These are phyloP conservation scores for Chrysoporthe cubensis DNA, from an alignment of 2,329 filamentous ascomycete species.

Conservation along the genomic window DNA sequence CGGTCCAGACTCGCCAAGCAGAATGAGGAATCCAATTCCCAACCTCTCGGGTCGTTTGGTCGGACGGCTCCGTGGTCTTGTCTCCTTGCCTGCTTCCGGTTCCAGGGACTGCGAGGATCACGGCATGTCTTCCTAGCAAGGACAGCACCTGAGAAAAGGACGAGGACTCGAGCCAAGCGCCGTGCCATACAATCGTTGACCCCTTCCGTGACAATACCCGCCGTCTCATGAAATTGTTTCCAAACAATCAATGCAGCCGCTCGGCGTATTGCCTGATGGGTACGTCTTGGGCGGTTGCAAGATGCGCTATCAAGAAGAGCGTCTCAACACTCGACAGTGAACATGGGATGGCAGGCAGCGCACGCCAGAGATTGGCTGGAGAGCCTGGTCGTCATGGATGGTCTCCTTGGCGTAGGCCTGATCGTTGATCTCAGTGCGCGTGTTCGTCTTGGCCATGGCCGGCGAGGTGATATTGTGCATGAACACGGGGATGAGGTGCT, in stretches of 20 bases:
- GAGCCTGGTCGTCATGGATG: not conserved
- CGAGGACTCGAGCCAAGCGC: slow-evolving; percentile 1
- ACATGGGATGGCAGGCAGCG: slow-evolving; percentile 3
- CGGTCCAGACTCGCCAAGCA: not conserved
- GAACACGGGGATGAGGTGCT: not conserved
- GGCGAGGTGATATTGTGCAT: not conserved
- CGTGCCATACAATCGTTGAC: slow-evolving; percentile 7
- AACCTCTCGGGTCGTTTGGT: not conserved
- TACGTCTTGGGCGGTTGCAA: slow-evolving; percentile 19
- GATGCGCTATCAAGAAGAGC: slow-evolving; percentile 5
- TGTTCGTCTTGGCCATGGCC: not conserved
- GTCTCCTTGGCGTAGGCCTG: not conserved
- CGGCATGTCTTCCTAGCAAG: not conserved
- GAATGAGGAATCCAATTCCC: not conserved
- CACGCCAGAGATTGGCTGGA: not conserved
- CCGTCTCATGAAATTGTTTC: not conserved
- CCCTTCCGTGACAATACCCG: not conserved
- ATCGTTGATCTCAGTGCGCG: not conserved
- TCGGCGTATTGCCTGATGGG: slow-evolving; percentile 2
- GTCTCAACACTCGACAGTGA: slow-evolving; percentile 7
- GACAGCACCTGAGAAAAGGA: not conserved
- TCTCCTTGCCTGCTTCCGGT: slow-evolving; percentile 10
- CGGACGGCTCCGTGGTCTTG: not conserved
- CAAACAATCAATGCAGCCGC: slow-evolving; percentile 13
- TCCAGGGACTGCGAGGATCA: not conserved